Conservation (phyloP, 257 asterid species). For the Scutellaria barbata region DNA sequence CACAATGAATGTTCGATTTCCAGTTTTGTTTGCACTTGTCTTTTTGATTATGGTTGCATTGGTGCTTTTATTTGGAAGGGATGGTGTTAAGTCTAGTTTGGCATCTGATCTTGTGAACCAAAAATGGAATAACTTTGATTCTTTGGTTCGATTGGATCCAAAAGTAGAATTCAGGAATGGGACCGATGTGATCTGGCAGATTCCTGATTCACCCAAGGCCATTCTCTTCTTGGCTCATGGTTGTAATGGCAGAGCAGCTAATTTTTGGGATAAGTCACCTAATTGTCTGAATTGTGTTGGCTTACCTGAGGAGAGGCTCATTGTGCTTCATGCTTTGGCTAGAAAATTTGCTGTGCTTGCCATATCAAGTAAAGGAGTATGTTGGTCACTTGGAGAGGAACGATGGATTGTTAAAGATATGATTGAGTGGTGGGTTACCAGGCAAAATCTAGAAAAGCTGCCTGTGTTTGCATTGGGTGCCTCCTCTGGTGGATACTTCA, state of each 20-base stretch:
- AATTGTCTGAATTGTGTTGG: constrained; percentile 81
- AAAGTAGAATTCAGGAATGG: constrained; percentile 62
- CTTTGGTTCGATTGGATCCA: constrained; percentile 61
- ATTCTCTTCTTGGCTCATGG: constrained; percentile 93
- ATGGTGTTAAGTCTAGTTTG: constrained; percentile 41
- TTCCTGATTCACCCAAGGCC: constrained; percentile 79
- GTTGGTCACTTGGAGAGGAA: constrained; percentile 87
- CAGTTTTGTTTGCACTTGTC: constrained; percentile 47
- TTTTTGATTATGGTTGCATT: constrained; percentile 46
- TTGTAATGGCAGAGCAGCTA: constrained; percentile 80
- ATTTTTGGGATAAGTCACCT: constrained; percentile 89
- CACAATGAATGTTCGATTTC: constrained; percentile 40
- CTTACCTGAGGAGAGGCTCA: constrained; percentile 91
- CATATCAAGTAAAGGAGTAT: constrained; percentile 72
- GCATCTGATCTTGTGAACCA: constrained; percentile 41
- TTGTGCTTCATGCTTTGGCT: constrained; percentile 76
- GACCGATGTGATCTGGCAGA: constrained; percentile 82
- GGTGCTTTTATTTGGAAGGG: constrained; percentile 49
- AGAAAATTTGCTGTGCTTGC: constrained; percentile 79
- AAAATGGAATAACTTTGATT: constrained; percentile 60
- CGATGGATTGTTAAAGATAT: constrained; percentile 55
- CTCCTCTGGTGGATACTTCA: constrained; percentile 92
- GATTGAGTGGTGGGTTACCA: constrained; percentile 68
- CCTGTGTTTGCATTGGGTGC: constrained; percentile 92
- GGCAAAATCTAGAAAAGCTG: constrained; percentile 57